Evolutionary conservation across 371 early-diverging fungal genomes (phyloP), one percentile per base, ranked within the genome.

Genomic region (Coemansia sp.): DNA sequence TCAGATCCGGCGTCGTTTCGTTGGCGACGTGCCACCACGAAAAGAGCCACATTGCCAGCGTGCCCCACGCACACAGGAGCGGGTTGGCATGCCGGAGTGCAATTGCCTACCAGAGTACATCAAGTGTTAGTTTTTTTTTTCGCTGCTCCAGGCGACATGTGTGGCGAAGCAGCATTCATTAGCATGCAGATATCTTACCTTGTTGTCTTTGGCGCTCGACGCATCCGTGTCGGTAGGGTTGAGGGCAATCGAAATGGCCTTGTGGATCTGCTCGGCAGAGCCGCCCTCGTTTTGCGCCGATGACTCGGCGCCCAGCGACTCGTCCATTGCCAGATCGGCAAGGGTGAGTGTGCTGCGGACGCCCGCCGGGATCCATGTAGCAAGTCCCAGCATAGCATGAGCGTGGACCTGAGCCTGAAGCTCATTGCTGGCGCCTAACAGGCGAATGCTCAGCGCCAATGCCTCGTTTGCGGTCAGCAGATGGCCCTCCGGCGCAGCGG

Each of bases 11-110:
- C 8, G 57, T 51, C 14, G 61, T 56, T 50, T 69, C 75, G 52
- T 59, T 53, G 20, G 62, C 59, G 12, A 66, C 66, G 16, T 66
- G 69, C 75, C 75, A 74, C 9, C 56, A 55, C 36, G 59, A 34
- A 41, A 74, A 74, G 12, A 74, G 69, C 59, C 55, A 54, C 30
- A 74, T 38, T 0, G 75, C 58, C 43, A 74, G 60, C 5, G 75
- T 59, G 54, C 62, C 61, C 75, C 65, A 69, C 9, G 69, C 34
- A 45, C 75, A 74, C 40, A 69, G 60, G 40, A 74, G 58, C 43
- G 75, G 75, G 50, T 74, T 74, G 2, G 47, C 20, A 54, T 74
- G 69, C 3, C 75, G 61, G 31, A 74, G 38, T 38, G 47, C 59
- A 20, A 61, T n/a, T 1, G 67, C 54, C 71, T 70, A 70, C 58